phyloP scores from a whole-genome alignment of 305 asterid species.

The Fraxinus ornus region DNA sequence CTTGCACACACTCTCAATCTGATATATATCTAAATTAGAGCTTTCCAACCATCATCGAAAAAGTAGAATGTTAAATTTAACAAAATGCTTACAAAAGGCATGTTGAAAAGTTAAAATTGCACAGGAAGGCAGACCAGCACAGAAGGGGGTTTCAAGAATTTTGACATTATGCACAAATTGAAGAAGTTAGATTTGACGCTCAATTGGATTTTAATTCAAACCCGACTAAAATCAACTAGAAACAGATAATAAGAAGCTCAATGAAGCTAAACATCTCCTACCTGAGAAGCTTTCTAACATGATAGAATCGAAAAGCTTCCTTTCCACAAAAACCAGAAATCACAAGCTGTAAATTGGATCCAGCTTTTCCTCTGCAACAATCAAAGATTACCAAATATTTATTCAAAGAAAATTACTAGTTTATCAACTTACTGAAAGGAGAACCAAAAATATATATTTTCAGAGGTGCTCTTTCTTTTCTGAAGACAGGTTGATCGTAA shows the following conservation, averaged over 20 bases:
- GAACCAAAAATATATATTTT: neutral
- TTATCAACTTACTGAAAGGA: neutral
- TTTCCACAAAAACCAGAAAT: conserved; percentile 43
- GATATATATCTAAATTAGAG: neutral
- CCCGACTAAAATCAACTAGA: neutral
- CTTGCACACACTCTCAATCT: neutral
- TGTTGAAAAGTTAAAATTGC: neutral
- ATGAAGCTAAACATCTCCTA: conserved; percentile 23
- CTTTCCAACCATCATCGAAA: neutral
- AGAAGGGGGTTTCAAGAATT: neutral
- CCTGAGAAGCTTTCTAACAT: conserved; percentile 77
- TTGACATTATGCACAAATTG: neutral
- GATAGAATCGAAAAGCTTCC: conserved; percentile 58
- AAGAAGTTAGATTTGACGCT: neutral
- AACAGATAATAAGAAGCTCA: conserved; percentile 4
- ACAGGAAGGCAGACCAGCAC: neutral
- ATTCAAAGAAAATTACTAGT: neutral
- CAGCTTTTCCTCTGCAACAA: conserved; percentile 57
- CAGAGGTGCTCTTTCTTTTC: neutral
- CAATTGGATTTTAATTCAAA: neutral
- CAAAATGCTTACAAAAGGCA: neutral
- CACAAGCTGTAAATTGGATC: conserved; percentile 42
- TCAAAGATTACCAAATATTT: conserved; percentile 17
- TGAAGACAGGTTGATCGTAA: neutral
- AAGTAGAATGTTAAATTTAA: neutral